Conservation (phyloP, 331 rosid species). For the Acacia concinna region DNA sequence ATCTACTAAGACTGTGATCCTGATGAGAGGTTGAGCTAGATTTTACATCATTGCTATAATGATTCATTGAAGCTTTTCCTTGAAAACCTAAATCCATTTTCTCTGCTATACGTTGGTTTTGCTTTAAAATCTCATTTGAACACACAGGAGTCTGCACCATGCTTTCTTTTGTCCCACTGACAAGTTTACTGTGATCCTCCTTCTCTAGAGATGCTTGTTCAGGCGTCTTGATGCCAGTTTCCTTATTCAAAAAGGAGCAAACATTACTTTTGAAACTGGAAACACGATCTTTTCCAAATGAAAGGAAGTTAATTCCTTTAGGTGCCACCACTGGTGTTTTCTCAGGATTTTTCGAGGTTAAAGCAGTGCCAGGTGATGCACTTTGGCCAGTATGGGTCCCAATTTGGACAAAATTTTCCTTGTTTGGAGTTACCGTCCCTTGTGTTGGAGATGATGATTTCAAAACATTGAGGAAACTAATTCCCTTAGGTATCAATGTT, state of each 20-base stretch:
- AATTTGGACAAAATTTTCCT: constrained; percentile 35
- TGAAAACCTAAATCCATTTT: constrained; percentile 36
- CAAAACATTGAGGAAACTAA: constrained; percentile 48
- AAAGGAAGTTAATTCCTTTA: constrained; percentile 51
- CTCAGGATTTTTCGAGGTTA: constrained; percentile 27
- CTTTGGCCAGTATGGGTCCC: constrained; percentile 27
- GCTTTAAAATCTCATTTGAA: constrained; percentile 25
- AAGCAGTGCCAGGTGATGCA: constrained; percentile 27
- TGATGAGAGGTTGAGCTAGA: constrained; percentile 23
- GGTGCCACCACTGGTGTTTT: constrained; percentile 34
- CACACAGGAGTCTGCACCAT: constrained; percentile 2
- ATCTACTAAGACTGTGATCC: constrained; percentile 27
- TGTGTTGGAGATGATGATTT: constrained; percentile 38
- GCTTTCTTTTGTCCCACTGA: constrained; percentile 24
- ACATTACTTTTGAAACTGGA: constrained; percentile 31
- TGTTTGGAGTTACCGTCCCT: constrained; percentile 33
- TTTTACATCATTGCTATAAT: constrained; percentile 23
- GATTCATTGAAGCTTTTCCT: constrained; percentile 39
- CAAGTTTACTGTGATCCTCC: constrained; percentile 25
- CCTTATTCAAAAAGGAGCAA: constrained; percentile 24
- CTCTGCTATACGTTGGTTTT: constrained; percentile 34
- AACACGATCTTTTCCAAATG: constrained; percentile 49
- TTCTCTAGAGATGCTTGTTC: constrained; percentile 11
- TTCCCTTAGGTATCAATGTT: constrained; percentile 48
- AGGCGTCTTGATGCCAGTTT: constrained; percentile 21